Base-by-base conservation (phyloP, 257 asterid species). In the Cordia subcordata region DNA sequence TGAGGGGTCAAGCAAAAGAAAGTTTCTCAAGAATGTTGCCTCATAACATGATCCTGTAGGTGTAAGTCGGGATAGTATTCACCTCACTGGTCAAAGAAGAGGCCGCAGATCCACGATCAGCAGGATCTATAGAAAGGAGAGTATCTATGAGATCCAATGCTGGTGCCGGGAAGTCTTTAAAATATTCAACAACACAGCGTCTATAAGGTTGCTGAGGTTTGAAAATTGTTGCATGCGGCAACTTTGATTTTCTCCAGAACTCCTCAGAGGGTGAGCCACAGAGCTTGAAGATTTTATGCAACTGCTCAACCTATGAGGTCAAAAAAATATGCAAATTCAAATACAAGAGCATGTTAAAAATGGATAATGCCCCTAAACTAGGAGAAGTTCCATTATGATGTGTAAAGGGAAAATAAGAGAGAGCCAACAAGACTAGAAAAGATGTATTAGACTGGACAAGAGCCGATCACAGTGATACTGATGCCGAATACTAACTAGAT, bases 231-330 rank as follows among this genome's bases (percentile, higher is more conserved):
- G 97, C 88, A 76, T 93, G 84, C 13, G 99, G 97, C 75, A 93
- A 80, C 79, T 82, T 86, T 13, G 99, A 84, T 69, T 86, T 93
- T 77, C 79, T 84, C 99, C 99, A 93, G 64, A 86, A 89, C 70
- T 93, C 99, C 76, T 93, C 99, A 2, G 86, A 81, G 15, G 99
- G 99, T 15, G 99, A 93, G 35, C 99, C 99, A 65, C 99, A 93
- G 46, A 93, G 95, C 76, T 93, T 93, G 78, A 93, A 93, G 61
- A 93, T 93, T 68, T 93, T 93, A 73, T 93, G 99, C 47, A 93
- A 68, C 79, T 93, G 99, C 81, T 93, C 99, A 60, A 93, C 99
- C 99, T 90, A 75, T 61, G 61, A 27, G 35, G 35, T 6, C 35
- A 27, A 27, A 27, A 27, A 6, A 27, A 27, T n/a, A 27, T 27